These are phyloP conservation scores for Penicillium bovifimosum DNA, from an alignment of 495 filamentous ascomycete species.

Conservation along the genomic window DNA sequence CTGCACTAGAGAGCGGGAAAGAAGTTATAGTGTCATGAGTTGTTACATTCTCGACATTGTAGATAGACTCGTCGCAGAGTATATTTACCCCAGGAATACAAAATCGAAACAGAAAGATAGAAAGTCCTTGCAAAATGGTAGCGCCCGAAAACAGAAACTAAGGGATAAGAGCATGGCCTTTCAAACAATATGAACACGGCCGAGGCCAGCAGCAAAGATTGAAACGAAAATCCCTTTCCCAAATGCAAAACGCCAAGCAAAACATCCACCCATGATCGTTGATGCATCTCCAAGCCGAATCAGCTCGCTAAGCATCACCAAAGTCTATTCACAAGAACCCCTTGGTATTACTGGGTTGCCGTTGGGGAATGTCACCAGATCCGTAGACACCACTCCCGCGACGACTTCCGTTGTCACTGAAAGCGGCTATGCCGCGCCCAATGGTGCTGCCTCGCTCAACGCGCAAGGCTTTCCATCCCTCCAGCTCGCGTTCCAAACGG, in stretches of 20 bases:
- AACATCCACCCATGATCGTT: conserved; percentile 6
- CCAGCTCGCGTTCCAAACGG: conserved; percentile 81
- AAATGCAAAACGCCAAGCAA: conserved; percentile 20
- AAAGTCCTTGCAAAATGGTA: not conserved
- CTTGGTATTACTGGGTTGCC: conserved; percentile 47
- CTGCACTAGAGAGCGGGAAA: not conserved
- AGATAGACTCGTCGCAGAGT: conserved; percentile 10
- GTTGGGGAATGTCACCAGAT: conserved; percentile 35
- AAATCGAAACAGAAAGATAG: not conserved
- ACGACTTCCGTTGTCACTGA: conserved; percentile 41
- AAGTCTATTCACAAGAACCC: conserved; percentile 40
- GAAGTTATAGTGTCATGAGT: not conserved
- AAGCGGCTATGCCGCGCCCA: conserved; percentile 25
- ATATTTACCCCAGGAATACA: conserved; percentile 12
- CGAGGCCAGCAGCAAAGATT: conserved; percentile 11
- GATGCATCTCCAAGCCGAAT: conserved; percentile 14
- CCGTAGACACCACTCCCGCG: conserved; percentile 36
- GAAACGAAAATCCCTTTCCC: conserved; percentile 9
- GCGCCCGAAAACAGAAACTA: conserved; percentile 9
- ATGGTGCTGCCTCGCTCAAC: conserved; percentile 51
- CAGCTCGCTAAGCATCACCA: conserved; percentile 15
- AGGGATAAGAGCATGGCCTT: conserved; percentile 7
- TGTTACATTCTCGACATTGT: conserved; percentile 9
- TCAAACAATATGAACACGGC: conserved; percentile 19
- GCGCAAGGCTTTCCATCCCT: conserved; percentile 73